These are phyloP conservation scores for Microcyclospora pomicola DNA, from an alignment of 2,329 filamentous ascomycete genomes.

Conservation along the genomic window DNA sequence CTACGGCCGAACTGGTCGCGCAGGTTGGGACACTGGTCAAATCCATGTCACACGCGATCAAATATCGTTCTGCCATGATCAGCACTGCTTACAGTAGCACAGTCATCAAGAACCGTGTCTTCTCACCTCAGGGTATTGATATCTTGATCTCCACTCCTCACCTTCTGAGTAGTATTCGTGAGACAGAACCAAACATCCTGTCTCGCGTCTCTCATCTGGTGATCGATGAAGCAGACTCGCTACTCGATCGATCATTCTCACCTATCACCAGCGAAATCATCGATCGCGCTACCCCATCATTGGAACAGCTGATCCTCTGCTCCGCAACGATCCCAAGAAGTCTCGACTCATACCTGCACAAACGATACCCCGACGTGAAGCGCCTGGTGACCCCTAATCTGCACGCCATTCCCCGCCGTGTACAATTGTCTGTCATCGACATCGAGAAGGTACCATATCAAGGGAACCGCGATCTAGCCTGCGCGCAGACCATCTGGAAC, in stretches of 20 bases:
- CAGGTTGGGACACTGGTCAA: slow-evolving; percentile 78
- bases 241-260: slow-evolving; percentile 85
- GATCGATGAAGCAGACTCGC: slow-evolving; percentile 89
- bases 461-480: slow-evolving; percentile 84
- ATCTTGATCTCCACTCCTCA: slow-evolving; percentile 80
- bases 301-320: slow-evolving; percentile 80
- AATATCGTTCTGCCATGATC: slow-evolving; percentile 73
- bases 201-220: slow-evolving; percentile 82
- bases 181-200: slow-evolving; percentile 80
- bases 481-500: slow-evolving; percentile 86
- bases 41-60: slow-evolving; percentile 66
- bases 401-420: slow-evolving; percentile 85
- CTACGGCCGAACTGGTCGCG: slow-evolving; percentile 78
- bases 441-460: slow-evolving; percentile 84
- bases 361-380: slow-evolving; percentile 66
- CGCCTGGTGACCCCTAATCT: slow-evolving; percentile 90
- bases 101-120: slow-evolving; percentile 74
- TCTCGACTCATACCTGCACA: slow-evolving; percentile 71
- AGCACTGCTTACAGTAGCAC: slow-evolving; percentile 63
- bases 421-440: slow-evolving; percentile 87
- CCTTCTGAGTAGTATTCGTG: slow-evolving; percentile 72
- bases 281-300: slow-evolving; percentile 63
- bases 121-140: slow-evolving; percentile 69
- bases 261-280: slow-evolving; percentile 71
- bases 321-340: slow-evolving; percentile 89